Evolutionary conservation across 2,329 filamentous ascomycete genomes (phyloP), one percentile per base, ranked within the genome.

Genomic region (Diaporthe batatas): DNA sequence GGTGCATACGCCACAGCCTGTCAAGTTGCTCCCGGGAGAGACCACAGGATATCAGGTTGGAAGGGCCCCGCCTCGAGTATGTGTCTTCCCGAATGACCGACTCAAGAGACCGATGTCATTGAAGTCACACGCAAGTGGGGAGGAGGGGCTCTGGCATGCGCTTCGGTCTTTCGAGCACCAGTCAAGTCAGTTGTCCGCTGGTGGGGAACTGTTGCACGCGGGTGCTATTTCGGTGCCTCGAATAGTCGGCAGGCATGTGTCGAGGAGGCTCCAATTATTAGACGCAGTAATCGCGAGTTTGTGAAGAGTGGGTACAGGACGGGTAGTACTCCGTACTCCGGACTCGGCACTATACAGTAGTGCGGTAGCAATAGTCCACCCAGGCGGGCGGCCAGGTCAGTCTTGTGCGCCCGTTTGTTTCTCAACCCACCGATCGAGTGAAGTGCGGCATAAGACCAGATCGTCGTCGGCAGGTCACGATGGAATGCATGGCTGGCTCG

Each of bases 171-270:
- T 51, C 10, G 44, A 51, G 59, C 59, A 12, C 59, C 59, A 51
- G 59, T 36, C 32, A 39, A 39, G 68, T 54, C 21, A 70, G 34
- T 53, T 44, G 32, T 51, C 29, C 42, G 6, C n/a, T 23, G 54
- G 55, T 42, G 39, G 68, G 21, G 47, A 70, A 39, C 18, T 32
- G 53, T 47, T 57, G 53, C 53, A 65, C 70, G 70, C 44, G 47
- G 64, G 36, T 72, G 70, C 72, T 74, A 74, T 72, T 74, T 74
- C 47, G 23, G 64, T 42, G 29, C 29, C 16, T 36, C 18, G 67
- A 62, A 72, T 64, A 68, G 34, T 65, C 44, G 54, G 47, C 55
- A 34, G 64, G 54, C 68, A 68, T 58, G 29, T 54, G 69, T 59
- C 42, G 54, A 58, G 54, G 62, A 54, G 36, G 55, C 62, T 72